Evolutionary conservation across 441 rosid species (phyloP).

Genomic region (Iberis amara): DNA sequence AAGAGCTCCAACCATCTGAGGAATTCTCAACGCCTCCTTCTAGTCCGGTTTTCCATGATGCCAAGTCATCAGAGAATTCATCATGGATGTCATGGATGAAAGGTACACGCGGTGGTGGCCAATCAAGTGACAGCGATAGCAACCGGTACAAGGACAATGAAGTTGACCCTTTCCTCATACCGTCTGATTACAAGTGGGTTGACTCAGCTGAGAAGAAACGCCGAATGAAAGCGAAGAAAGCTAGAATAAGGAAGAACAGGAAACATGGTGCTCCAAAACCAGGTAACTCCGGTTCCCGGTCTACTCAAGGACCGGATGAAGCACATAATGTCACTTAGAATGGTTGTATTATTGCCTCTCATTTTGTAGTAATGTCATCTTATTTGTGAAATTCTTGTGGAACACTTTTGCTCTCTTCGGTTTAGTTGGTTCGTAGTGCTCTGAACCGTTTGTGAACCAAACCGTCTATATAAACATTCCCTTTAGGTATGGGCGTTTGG

Average conservation of each 20-base stretch:
- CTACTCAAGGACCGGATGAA: slow-evolving; percentile 41
- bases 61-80: slow-evolving; percentile 60
- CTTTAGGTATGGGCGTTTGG: too few relatives aligned
- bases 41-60: slow-evolving; percentile 82
- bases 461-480: background rate
- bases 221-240: slow-evolving; percentile 84
- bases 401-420: slow-evolving; percentile 21
- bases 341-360: slow-evolving; percentile 19
- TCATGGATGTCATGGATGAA: slow-evolving; percentile 95
- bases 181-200: slow-evolving; percentile 76
- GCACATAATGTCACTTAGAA: slow-evolving; percentile 13
- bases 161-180: slow-evolving; percentile 72
- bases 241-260: slow-evolving; percentile 60
- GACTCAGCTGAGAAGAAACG: slow-evolving; percentile 87
- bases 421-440: slow-evolving; percentile 4
- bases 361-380: slow-evolving; percentile 10
- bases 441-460: background rate
- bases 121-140: slow-evolving; percentile 71
- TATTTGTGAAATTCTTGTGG: slow-evolving; percentile 25
- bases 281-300: slow-evolving; percentile 27
- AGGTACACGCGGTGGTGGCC: slow-evolving; percentile 40
- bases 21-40: slow-evolving; percentile 80
- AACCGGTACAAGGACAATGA: slow-evolving; percentile 64
- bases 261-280: slow-evolving; percentile 46
- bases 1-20: slow-evolving; percentile 80